A percentile compares a stretch with the other conserved stretches of the same genome.
Evolutionary conservation across 2,329 filamentous ascomycete genomes (phyloP).

Genomic region (Ophiocordyceps camponoti-floridani): DNA sequence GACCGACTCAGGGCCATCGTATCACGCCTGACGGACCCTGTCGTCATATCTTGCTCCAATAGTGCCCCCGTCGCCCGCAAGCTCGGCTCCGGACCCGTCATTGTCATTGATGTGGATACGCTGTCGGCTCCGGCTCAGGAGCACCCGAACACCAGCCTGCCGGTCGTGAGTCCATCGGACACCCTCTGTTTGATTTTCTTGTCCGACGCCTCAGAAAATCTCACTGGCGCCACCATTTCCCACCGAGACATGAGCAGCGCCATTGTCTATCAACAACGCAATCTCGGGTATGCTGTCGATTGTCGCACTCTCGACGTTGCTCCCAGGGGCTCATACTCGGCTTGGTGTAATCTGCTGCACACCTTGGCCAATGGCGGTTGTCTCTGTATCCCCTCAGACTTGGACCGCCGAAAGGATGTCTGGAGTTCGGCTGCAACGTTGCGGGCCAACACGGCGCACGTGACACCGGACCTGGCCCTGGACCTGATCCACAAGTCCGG

Average conservation of each 20-base stretch:
- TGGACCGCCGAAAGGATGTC: background rate
- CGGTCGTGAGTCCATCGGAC: slow-evolving; percentile 1
- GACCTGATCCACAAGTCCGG: background rate
- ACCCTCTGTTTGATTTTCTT: background rate
- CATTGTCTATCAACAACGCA: slow-evolving; percentile 1
- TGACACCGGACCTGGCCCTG: background rate
- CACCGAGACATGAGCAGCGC: slow-evolving; percentile 2
- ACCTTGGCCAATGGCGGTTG: slow-evolving; percentile 1
- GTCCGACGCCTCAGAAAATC: background rate
- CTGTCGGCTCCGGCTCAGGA: background rate
- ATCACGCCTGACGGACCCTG: background rate
- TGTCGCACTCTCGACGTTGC: slow-evolving; percentile 1
- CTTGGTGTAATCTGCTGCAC: slow-evolving; percentile 2
- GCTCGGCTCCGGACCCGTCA: background rate
- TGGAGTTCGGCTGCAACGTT: background rate
- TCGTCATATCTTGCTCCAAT: background rate
- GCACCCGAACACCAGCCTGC: background rate
- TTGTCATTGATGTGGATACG: background rate
- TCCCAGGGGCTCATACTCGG: background rate
- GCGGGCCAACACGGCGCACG: background rate
- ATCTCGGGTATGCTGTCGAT: background rate
- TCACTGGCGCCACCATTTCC: background rate
- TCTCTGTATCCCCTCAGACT: slow-evolving; percentile 1
- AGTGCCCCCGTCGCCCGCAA: background rate
- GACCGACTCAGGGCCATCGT: background rate